Evolutionary conservation across 257 asterid genomes (phyloP).

Genomic region (Anisodus acutangulus): DNA sequence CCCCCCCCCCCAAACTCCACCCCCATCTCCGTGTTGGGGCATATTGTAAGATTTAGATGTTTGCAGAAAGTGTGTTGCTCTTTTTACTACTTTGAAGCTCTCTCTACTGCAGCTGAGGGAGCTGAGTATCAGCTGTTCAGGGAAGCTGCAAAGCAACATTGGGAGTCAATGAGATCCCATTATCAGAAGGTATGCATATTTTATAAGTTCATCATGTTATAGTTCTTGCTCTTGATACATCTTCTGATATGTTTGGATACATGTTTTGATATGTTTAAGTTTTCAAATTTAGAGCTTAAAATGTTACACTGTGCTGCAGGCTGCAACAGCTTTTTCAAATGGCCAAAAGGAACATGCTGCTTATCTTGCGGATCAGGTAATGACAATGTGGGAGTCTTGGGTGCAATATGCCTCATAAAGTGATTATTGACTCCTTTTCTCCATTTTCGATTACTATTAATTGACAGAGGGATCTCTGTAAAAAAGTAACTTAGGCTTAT

Average conservation of each 20-base stretch:
- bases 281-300: slow-evolving; percentile 34
- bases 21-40: slow-evolving; percentile 23
- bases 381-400: background rate
- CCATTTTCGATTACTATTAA: background rate
- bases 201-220: slow-evolving; percentile 19
- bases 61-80: slow-evolving; percentile 24
- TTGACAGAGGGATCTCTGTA: no score
- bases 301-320: slow-evolving; percentile 56
- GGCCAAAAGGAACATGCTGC: slow-evolving; percentile 82
- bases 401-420: background rate
- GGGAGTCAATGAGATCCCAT: slow-evolving; percentile 78
- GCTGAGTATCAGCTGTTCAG: slow-evolving; percentile 80
- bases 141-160: slow-evolving; percentile 73
- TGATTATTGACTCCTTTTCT: background rate
- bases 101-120: slow-evolving; percentile 71
- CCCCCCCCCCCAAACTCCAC: background rate
- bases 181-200: slow-evolving; percentile 69
- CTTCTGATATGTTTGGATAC: slow-evolving; percentile 10
- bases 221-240: slow-evolving; percentile 13
- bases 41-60: slow-evolving; percentile 22
- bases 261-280: slow-evolving; percentile 3
- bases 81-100: slow-evolving; percentile 33
- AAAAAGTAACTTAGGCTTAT: background rate
- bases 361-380: slow-evolving; percentile 84
- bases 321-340: slow-evolving; percentile 80